Conservation (phyloP, 2,329 filamentous ascomycete species). For the Aspergillus brasiliensis region DNA sequence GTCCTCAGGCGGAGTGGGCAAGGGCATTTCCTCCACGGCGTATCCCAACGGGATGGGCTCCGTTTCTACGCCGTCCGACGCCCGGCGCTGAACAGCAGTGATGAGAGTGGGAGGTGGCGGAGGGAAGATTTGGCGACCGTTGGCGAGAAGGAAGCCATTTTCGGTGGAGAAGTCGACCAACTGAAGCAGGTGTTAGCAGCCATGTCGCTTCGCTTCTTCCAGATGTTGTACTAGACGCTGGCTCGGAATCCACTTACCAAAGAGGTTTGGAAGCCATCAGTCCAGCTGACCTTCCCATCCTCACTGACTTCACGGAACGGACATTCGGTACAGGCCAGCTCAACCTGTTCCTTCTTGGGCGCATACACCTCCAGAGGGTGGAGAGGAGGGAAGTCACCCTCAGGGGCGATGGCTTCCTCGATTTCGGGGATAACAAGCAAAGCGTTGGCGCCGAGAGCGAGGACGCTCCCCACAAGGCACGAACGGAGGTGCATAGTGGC, state of each 20-base stretch:
- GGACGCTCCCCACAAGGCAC: slow-evolving; percentile 36
- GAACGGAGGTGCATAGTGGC: slow-evolving; percentile 40
- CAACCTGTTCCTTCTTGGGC: slow-evolving; percentile 31
- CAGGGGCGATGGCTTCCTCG: slow-evolving; percentile 26
- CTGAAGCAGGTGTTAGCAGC: slow-evolving; percentile 23
- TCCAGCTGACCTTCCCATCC: slow-evolving; percentile 35
- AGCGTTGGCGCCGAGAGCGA: slow-evolving; percentile 40
- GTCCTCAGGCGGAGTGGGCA: slow-evolving; percentile 32
- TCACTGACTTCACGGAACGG: slow-evolving; percentile 37
- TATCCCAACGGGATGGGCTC: slow-evolving; percentile 45
- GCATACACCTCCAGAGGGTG: slow-evolving; percentile 30
- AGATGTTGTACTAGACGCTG: not conserved
- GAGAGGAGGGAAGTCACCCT: slow-evolving; percentile 27
- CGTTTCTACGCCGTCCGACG: slow-evolving; percentile 39
- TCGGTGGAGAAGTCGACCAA: slow-evolving; percentile 40
- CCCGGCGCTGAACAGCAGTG: slow-evolving; percentile 36
- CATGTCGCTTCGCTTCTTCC: not conserved
- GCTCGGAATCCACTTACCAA: slow-evolving; percentile 34
- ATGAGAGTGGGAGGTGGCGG: slow-evolving; percentile 34
- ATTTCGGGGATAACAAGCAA: slow-evolving; percentile 43
- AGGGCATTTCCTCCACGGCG: slow-evolving; percentile 44
- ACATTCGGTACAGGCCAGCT: slow-evolving; percentile 42
- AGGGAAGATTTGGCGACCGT: slow-evolving; percentile 44
- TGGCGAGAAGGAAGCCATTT: slow-evolving; percentile 38
- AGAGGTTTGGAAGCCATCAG: slow-evolving; percentile 38